phyloP scores from a whole-genome alignment of 805 yeast species.

The Metschnikowia continentalis region DNA sequence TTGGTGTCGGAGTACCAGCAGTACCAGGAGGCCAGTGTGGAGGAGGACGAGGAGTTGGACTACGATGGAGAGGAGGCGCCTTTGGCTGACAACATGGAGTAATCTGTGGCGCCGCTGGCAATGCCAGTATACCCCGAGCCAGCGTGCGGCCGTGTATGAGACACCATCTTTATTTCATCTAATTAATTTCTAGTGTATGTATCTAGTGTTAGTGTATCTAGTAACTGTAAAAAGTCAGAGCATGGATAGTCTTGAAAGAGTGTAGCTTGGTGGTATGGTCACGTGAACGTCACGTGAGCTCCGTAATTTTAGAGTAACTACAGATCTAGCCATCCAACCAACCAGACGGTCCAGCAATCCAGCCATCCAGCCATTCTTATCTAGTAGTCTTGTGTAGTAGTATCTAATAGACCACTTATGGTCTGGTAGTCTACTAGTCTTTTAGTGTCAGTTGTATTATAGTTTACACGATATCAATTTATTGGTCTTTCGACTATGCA shows the following conservation, averaged over 20 bases:
- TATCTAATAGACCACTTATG: no score
- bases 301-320: no score
- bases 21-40: slow-evolving; percentile 78
- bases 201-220: background rate
- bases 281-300: no score
- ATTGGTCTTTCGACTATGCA: background rate
- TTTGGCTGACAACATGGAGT: slow-evolving; percentile 48
- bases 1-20: slow-evolving; percentile 86
- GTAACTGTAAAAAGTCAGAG: no score
- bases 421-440: no score
- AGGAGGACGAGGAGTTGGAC: slow-evolving; percentile 72
- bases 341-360: no score
- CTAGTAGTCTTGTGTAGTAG: no score
- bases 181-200: slow-evolving; percentile 4
- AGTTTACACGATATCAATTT: background rate
- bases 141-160: background rate
- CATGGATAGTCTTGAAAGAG: no score
- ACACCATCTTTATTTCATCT: slow-evolving; percentile 7
- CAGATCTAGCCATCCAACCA: no score
- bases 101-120: slow-evolving; percentile 7
- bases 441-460: no score
- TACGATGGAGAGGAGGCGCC: slow-evolving; percentile 61
- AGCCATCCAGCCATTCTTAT: no score
- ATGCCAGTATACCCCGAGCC: background rate
- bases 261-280: no score